Base-by-base conservation (phyloP, 139 green algal genomes). In the Auxenochlorella protothecoides region DNA sequence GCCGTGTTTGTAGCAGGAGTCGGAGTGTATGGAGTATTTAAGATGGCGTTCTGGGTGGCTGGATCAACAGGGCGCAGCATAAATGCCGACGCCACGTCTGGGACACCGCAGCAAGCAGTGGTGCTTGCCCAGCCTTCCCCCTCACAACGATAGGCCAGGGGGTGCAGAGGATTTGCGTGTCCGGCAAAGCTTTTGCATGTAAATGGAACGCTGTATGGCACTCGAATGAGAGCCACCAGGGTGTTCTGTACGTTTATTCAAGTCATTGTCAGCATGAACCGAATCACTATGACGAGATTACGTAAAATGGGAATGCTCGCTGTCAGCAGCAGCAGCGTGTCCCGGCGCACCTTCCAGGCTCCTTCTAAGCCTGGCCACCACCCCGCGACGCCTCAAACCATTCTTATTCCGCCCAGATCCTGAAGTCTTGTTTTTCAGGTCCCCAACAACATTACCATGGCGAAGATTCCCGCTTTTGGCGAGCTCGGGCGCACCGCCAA, bases 41-140 rank as follows among this genome's bases (percentile, higher is more conserved):
- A 86, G 52, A 86, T 86, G 79, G 72, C 81, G 5, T 69, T 82
- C 53, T 82, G 57, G 27, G 75, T 86, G 12, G 79, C 81, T n/a
- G 72, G 72, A 2, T 60, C 75, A 6, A 76, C 78, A 4, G 81
- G 81, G 3, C 68, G 72, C 53, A 77, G 54, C 11, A 65, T 74
- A 5, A 74, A 72, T 60, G 60, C 76, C 9, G 55, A 80, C 27
- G 27, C 27, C 27, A 44, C 27, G 27, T 44, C 27, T 44, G 27
- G 27, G 27, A 44, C 27, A 44, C 1, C 27, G 1, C 27, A 44
- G 27, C 27, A 44, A 44, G 27, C 27, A 44, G 27, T 44, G 27
- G 27, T 44, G 27, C 27, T 44, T 44, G 27, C 27, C 27, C 27
- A 44, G 27, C 27, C 27, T 44, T 44, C 27, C 27, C 27, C 27